phyloP scores from a whole-genome alignment of 1,139 yeast species.

The Kodamaea derodonti region DNA sequence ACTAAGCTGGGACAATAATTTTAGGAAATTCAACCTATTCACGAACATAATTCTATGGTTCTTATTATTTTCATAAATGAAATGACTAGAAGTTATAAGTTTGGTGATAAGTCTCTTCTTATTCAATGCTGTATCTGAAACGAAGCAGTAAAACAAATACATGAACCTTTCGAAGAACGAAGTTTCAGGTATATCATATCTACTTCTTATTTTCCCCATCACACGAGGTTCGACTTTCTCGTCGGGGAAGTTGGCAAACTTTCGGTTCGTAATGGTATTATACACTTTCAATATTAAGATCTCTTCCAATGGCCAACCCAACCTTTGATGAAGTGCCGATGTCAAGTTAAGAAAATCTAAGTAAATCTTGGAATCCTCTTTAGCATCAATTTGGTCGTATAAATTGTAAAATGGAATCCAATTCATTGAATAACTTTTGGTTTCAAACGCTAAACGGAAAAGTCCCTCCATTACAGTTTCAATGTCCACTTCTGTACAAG shows the following conservation, averaged over 20 bases:
- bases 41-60: constrained; percentile 30
- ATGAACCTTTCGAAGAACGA: constrained; percentile 39
- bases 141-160: constrained; percentile 31
- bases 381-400: constrained; percentile 14
- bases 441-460: constrained; percentile 13
- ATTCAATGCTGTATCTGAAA: constrained; percentile 25
- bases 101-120: constrained; percentile 36
- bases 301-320: constrained; percentile 39
- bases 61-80: constrained; percentile 23
- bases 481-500: constrained; percentile 10
- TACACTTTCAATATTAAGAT: constrained; percentile 28
- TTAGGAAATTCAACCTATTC: constrained; percentile 36
- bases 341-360: constrained; percentile 29
- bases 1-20: constrained; percentile 33
- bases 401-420: constrained; percentile 28
- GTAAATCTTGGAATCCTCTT: constrained; percentile 17
- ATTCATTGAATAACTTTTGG: constrained; percentile 10
- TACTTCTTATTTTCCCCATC: constrained; percentile 22
- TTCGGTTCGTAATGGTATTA: constrained; percentile 26
- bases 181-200: constrained; percentile 31
- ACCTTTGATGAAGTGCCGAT: constrained; percentile 23
- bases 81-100: constrained; percentile 37
- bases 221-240: constrained; percentile 27
- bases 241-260: constrained; percentile 37
- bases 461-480: constrained; percentile 14